phyloP scores from a whole-genome alignment of 148 eudicot genomes.

The Fagopyrum tataricum region DNA sequence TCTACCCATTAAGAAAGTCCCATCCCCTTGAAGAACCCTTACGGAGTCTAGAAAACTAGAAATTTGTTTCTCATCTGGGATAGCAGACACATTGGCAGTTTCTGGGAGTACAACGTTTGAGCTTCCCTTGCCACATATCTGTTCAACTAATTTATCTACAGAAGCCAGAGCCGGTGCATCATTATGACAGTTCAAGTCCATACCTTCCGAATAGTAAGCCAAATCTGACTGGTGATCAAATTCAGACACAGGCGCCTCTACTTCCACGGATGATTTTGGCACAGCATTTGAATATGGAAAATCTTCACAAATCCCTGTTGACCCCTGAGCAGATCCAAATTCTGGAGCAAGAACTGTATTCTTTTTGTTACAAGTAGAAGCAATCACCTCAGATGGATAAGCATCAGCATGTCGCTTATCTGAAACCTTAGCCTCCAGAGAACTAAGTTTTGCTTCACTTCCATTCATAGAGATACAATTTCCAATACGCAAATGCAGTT shows the following conservation, averaged over 20 bases:
- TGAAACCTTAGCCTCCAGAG: conserved; percentile 15
- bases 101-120: conserved; percentile 15
- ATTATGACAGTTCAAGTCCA: conserved; percentile 9
- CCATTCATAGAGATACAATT: conserved; percentile 11
- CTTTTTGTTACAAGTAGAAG: conserved; percentile 29
- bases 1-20: background rate
- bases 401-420: conserved; percentile 12
- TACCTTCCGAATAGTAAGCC: conserved; percentile 10
- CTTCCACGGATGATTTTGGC: conserved; percentile 16
- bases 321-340: conserved; percentile 19
- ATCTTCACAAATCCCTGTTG: conserved; percentile 24
- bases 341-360: conserved; percentile 23
- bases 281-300: conserved; percentile 16
- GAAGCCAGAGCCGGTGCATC: conserved; percentile 14
- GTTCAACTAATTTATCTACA: conserved; percentile 16
- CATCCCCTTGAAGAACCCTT: conserved; percentile 16
- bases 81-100: conserved; percentile 14
- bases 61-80: conserved; percentile 10
- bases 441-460: conserved; percentile 14
- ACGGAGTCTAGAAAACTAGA: conserved; percentile 14
- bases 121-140: conserved; percentile 19
- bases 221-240: conserved; percentile 9
- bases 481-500: conserved; percentile 8
- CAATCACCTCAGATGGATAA: conserved; percentile 19
- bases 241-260: conserved; percentile 13